Percentiles rank a stretch among this genome's conserved stretches.
Evolutionary conservation across 2,329 filamentous ascomycete genomes (phyloP).

Genomic region (Trichophyton benhamiae): DNA sequence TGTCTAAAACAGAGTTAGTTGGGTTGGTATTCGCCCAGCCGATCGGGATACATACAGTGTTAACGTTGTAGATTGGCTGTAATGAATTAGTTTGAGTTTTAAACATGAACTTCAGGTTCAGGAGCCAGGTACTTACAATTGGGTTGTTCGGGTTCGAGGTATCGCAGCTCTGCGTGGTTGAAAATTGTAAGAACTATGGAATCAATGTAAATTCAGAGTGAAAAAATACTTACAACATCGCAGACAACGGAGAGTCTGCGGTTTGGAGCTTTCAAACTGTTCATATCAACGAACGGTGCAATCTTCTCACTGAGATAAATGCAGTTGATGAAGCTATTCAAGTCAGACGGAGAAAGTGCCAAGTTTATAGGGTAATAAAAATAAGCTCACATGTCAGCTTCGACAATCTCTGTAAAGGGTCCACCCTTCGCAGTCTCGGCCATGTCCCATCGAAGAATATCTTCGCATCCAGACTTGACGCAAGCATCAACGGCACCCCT

Average conservation of each 20-base stretch:
- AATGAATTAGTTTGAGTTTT: background rate
- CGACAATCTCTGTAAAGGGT: slow-evolving; percentile 65
- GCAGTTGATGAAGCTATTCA: slow-evolving; percentile 71
- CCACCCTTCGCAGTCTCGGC: slow-evolving; percentile 64
- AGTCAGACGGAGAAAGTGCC: slow-evolving; percentile 12
- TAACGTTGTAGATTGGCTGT: slow-evolving; percentile 63
- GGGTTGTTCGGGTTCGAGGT: slow-evolving; percentile 39
- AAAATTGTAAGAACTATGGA: background rate
- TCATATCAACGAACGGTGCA: slow-evolving; percentile 64
- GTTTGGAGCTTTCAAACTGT: slow-evolving; percentile 53
- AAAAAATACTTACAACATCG: slow-evolving; percentile 46
- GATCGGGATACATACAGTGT: slow-evolving; percentile 40
- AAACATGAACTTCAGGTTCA: background rate
- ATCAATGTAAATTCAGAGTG: background rate
- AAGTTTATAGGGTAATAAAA: background rate
- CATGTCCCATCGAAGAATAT: slow-evolving; percentile 66
- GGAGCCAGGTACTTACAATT: slow-evolving; percentile 18
- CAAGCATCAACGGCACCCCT: slow-evolving; percentile 72
- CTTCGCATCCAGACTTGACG: slow-evolving; percentile 54
- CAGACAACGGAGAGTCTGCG: slow-evolving; percentile 70
- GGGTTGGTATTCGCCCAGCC: background rate
- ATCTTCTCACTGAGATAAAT: slow-evolving; percentile 74
- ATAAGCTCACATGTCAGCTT: slow-evolving; percentile 39
- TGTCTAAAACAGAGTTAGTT: slow-evolving; percentile 32
- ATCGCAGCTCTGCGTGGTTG: slow-evolving; percentile 16